Percentiles rank a stretch among this genome's conserved stretches.
These are phyloP conservation scores for Dactylellina sp. DNA, from an alignment of 2,329 filamentous ascomycete genomes.

Conservation along the genomic window DNA sequence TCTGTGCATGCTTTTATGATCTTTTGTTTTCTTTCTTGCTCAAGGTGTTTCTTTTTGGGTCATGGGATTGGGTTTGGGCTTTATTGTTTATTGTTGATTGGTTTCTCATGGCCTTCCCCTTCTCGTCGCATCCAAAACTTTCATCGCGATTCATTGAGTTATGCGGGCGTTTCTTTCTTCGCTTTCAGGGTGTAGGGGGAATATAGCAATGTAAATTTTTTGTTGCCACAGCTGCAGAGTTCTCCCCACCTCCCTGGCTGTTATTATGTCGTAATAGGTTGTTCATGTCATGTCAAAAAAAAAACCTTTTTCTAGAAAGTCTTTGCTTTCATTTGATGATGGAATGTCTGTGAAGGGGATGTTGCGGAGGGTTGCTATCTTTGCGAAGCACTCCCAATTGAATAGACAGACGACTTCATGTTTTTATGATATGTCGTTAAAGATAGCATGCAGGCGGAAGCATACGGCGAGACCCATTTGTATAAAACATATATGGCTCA, in stretches of 20 bases:
- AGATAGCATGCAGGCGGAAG: not conserved
- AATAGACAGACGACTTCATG: constrained; percentile 6
- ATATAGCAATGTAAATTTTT: constrained; percentile 30
- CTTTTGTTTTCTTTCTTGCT: constrained; percentile 13
- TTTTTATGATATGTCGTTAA: not conserved
- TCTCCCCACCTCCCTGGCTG: constrained; percentile 21
- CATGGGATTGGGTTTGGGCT: constrained; percentile 33
- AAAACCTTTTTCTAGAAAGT: constrained; percentile 2
- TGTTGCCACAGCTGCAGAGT: constrained; percentile 33
- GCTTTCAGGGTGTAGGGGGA: constrained; percentile 18
- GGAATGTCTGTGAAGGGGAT: no score
- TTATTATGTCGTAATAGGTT: not conserved
- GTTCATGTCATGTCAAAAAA: constrained; percentile 10
- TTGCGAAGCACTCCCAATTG: not conserved
- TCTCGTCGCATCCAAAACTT: not conserved
- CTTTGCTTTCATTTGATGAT: no score
- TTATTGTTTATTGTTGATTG: constrained; percentile 24
- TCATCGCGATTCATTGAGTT: constrained; percentile 22
- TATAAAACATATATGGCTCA: not conserved
- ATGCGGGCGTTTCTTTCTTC: constrained; percentile 49
- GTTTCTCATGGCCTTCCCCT: constrained; percentile 19
- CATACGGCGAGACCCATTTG: not conserved
- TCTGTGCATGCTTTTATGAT: constrained; percentile 40
- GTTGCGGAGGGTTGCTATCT: no score
- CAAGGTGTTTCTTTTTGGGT: constrained; percentile 17